These are phyloP conservation scores for Aureobasidium sp. DNA, from an alignment of 2,329 filamentous ascomycete genomes.

Conservation along the genomic window DNA sequence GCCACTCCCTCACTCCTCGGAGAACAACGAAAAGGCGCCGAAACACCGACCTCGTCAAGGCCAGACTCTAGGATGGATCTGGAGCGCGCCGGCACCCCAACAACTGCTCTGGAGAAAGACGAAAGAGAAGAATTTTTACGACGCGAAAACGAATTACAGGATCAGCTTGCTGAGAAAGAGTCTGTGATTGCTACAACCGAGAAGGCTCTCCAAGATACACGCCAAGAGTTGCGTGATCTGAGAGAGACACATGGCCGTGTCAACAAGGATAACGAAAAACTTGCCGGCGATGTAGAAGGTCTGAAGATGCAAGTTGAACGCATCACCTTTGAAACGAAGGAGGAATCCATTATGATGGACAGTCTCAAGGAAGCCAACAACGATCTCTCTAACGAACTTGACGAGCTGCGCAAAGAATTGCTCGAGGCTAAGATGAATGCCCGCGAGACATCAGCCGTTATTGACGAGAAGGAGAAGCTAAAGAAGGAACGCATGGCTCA, in stretches of 20 bases:
- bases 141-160: conserved; percentile 93
- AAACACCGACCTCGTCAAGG: conserved; percentile 44
- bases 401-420: conserved; percentile 93
- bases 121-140: conserved; percentile 93
- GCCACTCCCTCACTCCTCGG: conserved; percentile 54
- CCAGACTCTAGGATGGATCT: conserved; percentile 59
- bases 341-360: conserved; percentile 96
- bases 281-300: conserved; percentile 81
- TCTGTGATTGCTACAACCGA: conserved; percentile 71
- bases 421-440: conserved; percentile 94
- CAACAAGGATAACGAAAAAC: conserved; percentile 82
- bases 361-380: conserved; percentile 91
- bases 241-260: conserved; percentile 80
- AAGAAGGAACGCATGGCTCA: conserved; percentile 99
- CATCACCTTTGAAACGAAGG: conserved; percentile 90
- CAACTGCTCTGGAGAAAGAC: conserved; percentile 84
- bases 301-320: conserved; percentile 96
- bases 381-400: conserved; percentile 84
- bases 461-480: conserved; percentile 97
- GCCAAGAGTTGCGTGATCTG: conserved; percentile 76
- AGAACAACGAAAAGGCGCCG: conserved; percentile 38
- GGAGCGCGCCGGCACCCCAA: conserved; percentile 80
- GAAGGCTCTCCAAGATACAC: conserved; percentile 71
- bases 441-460: conserved; percentile 80
- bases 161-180: conserved; percentile 91